Evolutionary conservation across 1,284 basidiomycete species (phyloP).

Genomic region (Trichosporon sp.): DNA sequence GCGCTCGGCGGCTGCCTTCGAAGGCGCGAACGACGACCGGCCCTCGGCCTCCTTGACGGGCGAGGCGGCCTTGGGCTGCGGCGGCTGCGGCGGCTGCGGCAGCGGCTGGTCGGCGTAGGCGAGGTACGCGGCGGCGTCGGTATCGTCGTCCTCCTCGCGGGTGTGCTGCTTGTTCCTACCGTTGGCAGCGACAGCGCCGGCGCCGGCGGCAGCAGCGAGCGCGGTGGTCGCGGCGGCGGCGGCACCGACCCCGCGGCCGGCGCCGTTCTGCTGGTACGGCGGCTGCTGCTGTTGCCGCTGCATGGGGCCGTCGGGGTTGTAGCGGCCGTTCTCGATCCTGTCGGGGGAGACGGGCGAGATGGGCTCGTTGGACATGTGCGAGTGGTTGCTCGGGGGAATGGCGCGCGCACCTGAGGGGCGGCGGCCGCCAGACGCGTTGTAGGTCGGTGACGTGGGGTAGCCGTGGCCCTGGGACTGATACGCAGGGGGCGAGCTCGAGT

Average conservation of each 20-base stretch:
- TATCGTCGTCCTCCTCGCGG: slow-evolving; percentile 23
- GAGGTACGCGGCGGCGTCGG: slow-evolving; percentile 39
- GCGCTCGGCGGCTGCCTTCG: slow-evolving; percentile 71
- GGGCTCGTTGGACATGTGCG: slow-evolving; percentile 1
- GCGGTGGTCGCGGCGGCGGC: background rate
- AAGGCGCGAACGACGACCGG: slow-evolving; percentile 77
- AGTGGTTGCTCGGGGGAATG: slow-evolving; percentile 2
- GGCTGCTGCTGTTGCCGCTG: background rate
- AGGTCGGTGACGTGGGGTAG: background rate
- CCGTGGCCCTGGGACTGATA: background rate
- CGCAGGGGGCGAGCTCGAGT: background rate
- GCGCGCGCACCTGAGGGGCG: slow-evolving; percentile 13
- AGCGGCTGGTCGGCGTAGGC: slow-evolving; percentile 39
- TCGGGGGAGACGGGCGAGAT: background rate
- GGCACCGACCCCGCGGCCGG: background rate
- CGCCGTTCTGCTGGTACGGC: background rate
- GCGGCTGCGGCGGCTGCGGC: background rate
- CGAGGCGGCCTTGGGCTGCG: background rate
- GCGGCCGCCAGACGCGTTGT: background rate
- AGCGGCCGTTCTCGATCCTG: slow-evolving; percentile 1
- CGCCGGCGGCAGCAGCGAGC: background rate
- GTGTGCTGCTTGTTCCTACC: background rate
- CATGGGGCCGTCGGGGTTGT: background rate
- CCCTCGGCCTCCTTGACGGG: slow-evolving; percentile 35
- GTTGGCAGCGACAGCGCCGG: slow-evolving; percentile 4